phyloP scores from a whole-genome alignment of 805 yeast species.

The Tetrapisispora namnaoensis region DNA sequence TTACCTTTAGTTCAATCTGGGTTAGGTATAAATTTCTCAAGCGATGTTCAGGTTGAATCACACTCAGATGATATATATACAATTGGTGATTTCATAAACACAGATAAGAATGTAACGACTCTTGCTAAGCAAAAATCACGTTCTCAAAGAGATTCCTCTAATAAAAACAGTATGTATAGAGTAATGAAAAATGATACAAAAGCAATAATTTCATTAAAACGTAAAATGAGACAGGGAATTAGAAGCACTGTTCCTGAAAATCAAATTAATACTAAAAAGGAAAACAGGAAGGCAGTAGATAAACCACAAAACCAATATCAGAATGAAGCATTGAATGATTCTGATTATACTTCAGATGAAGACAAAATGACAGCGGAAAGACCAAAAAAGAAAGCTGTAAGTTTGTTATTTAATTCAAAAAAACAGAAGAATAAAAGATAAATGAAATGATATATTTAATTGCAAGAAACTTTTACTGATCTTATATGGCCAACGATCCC shows the following conservation, averaged over 20 bases:
- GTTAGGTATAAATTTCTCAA: constrained; percentile 19
- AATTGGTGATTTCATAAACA: constrained; percentile 28
- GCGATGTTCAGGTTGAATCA: not conserved
- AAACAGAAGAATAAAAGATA: constrained; percentile 9
- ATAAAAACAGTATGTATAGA: constrained; percentile 17
- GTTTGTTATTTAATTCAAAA: constrained; percentile 19
- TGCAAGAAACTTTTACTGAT: too few species aligned
- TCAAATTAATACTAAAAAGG: not conserved
- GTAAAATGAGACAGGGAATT: constrained; percentile 23
- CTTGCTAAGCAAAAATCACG: constrained; percentile 25
- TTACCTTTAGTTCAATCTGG: constrained; percentile 29
- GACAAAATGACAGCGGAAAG: constrained; percentile 12
- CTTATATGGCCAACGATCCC: too few species aligned
- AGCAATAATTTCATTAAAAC: constrained; percentile 29
- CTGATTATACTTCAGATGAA: constrained; percentile 8
- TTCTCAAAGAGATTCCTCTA: constrained; percentile 4
- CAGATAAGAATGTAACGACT: constrained; percentile 26
- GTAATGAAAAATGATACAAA: constrained; percentile 26
- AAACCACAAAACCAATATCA: not conserved
- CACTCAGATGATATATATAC: constrained; percentile 24
- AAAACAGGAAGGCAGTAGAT: not conserved
- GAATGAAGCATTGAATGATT: constrained; percentile 3
- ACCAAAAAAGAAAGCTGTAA: constrained; percentile 19
- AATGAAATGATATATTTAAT: too few species aligned
- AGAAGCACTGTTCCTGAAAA: constrained; percentile 1